Evolutionary conservation across 495 filamentous ascomycete genomes (phyloP), one percentile per base, ranked within the genome.

Genomic region (Beverwykella pulmonaria): DNA sequence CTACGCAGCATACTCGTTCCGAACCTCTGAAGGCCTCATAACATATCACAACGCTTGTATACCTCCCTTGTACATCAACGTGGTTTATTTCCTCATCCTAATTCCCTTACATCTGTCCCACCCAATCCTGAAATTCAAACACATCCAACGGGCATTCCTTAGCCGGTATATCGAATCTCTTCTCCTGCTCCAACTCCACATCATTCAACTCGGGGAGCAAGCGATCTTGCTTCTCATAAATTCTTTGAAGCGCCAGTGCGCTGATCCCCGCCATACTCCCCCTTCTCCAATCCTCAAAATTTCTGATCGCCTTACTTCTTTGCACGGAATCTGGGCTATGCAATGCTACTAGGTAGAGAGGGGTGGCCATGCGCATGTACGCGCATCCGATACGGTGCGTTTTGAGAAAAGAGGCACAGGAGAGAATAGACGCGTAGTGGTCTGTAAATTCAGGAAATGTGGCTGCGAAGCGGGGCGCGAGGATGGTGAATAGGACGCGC

Each of bases 281-380:
- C 10, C 9, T 27, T 26, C 27, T 60, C 64, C 64, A 67, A 22
- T 36, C 49, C 26, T 61, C 34, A 57, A 67, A 67, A 1, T 39
- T 27, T 1, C 4, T 17, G 6, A 49, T 27, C 14, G 64, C 64
- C 6, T 26, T 15, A 26, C 30, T 39, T 12, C 64, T 20, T 50
- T 67, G 64, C 26, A 36, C 57, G 36, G 1, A 6, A 17, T 0
- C 12, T 12, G 57, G 34, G 15, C 48, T 54, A 30, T 67, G 64
- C 34, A 67, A 6, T 4, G 57, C 48, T 6, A 67, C 64, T 0
- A 67, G 58, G 23, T 55, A 67, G 0, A 67, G 52, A 20, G 64
- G 64, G 14, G 57, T 67, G 8, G 57, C 57, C 57, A 67, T 61
- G 34, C 64, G 64, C 57, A 67, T 67, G 27, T 61, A 67, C 39